Conservation (phyloP, 805 yeast species). For the Kuraishia capsulata region DNA sequence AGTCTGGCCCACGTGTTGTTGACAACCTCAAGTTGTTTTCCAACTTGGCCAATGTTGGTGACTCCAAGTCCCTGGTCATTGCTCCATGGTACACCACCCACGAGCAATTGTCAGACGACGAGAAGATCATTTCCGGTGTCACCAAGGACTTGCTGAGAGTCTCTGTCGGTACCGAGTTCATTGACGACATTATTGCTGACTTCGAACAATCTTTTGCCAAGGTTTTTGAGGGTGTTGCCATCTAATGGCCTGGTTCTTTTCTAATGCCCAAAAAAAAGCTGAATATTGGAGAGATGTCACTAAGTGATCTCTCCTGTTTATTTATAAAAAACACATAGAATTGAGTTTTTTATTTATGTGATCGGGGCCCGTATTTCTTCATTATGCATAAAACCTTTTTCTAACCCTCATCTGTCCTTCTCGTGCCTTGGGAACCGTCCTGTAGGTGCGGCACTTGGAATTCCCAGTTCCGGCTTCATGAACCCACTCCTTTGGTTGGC, state of each 20-base stretch:
- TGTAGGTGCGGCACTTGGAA: not conserved
- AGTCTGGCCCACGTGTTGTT: slow-evolving; percentile 76
- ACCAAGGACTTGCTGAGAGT: slow-evolving; percentile 82
- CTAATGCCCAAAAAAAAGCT: too few relatives aligned
- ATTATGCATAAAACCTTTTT: too few relatives aligned
- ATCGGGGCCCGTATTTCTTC: too few relatives aligned
- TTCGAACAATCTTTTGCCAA: slow-evolving; percentile 75
- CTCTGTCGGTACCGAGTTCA: slow-evolving; percentile 84
- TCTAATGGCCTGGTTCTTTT: not conserved
- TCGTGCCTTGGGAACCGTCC: not conserved
- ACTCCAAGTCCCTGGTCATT: slow-evolving; percentile 88
- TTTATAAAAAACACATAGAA: too few relatives aligned
- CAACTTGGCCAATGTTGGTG: slow-evolving; percentile 95
- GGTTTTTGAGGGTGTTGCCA: slow-evolving; percentile 28
- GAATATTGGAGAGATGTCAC: too few relatives aligned
- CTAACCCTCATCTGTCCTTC: too few relatives aligned
- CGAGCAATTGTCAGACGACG: slow-evolving; percentile 79
- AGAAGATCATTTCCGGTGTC: slow-evolving; percentile 78
- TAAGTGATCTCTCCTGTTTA: too few relatives aligned
- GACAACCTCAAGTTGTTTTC: slow-evolving; percentile 80
- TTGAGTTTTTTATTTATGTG: too few relatives aligned
- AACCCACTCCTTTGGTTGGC: not conserved
- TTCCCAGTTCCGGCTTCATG: not conserved
- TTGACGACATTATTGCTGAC: slow-evolving; percentile 86
- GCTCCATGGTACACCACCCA: slow-evolving; percentile 97